Percentiles rank a stretch among this genome's conserved stretches.
Evolutionary conservation across 352 stramenopile species (phyloP).

Genomic region (Globisporangium cylindrosporum): DNA sequence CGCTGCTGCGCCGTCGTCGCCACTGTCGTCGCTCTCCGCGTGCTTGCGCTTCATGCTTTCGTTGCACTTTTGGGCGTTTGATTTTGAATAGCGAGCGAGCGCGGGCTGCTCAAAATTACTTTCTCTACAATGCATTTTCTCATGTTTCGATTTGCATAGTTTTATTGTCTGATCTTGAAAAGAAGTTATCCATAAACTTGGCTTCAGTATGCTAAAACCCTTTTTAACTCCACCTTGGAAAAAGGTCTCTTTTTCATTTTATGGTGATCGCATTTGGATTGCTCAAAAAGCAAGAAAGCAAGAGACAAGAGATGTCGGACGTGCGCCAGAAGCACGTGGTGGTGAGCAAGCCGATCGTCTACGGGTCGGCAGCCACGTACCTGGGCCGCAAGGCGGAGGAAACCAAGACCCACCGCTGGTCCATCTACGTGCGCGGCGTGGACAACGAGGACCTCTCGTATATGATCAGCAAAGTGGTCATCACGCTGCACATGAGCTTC

Average conservation of each 20-base stretch:
- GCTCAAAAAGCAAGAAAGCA: neutral
- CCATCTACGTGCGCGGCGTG: slow-evolving; percentile 91
- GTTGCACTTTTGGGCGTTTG: neutral
- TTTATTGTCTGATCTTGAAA: no score
- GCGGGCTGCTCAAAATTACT: no score
- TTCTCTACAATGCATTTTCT: no score
- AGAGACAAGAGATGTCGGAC: slow-evolving; percentile 58
- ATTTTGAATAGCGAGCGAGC: neutral
- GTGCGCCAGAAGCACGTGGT: slow-evolving; percentile 73
- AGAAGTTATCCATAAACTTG: no score
- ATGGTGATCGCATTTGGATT: neutral
- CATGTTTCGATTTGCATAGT: no score
- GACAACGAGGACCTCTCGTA: slow-evolving; percentile 93
- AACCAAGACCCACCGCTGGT: slow-evolving; percentile 94
- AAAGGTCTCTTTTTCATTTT: neutral
- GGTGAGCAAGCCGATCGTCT: slow-evolving; percentile 93
- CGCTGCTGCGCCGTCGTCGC: neutral
- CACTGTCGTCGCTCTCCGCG: neutral
- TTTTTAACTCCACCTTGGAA: neutral
- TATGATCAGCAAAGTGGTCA: slow-evolving; percentile 96
- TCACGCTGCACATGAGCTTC: slow-evolving; percentile 96
- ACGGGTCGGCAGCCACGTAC: slow-evolving; percentile 93
- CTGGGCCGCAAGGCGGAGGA: slow-evolving; percentile 91
- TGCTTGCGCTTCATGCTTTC: slow-evolving; percentile 30
- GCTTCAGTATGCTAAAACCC: no score